Base-by-base conservation (phyloP, 176 grass and related monocot genomes). In the Zoysia japonica region DNA sequence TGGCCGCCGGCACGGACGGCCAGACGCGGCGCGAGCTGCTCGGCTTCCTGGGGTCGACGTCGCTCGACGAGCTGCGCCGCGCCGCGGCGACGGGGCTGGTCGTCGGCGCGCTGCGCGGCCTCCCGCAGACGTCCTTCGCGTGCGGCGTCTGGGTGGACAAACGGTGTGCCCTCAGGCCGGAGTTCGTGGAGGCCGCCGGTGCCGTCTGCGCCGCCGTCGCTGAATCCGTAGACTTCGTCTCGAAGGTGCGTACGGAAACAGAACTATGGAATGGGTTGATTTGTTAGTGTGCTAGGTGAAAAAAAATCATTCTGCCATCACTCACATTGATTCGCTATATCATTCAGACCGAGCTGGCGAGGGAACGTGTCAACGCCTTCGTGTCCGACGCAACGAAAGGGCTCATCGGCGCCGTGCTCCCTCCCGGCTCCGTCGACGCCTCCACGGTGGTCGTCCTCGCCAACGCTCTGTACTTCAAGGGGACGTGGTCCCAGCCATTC, bases 391-490 rank as follows among this genome's bases (percentile, higher is more conserved):
- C 50, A 11, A 79, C 77, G 16, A 37, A 42, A 3, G 43, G 20
- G 20, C 54, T 60, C 67, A 61, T 70, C 67, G 16, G 20, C 42
- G 54, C 47, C 14, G 6, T 83, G 61, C 71, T 83, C 39, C 61
- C 80, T 57, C 40, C 61, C 0, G 14, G 19, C 61, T 67, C 81
- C 14, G 71, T 83, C 50, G 3, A 13, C 41, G 3, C 49, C 0
- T 47, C 11, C 71, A 83, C 71, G 62, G 50, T 19, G 28, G 10
- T 47, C 71, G 62, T 75, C 5, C 62, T 83, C 42, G 71, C 80
- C n/a, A 83, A 83, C 50, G 80, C 61, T 1, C 70, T 83, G 61
- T 47, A 83, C 40, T 75, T 83, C 80, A 75, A 83, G 9, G 69
- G 69, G 3, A 37, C 11, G 3, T 70, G 65, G 80, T 39, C 80